Conservation (phyloP, 2,329 filamentous ascomycete genomes). For the Rhexocercosporidium sp. region DNA sequence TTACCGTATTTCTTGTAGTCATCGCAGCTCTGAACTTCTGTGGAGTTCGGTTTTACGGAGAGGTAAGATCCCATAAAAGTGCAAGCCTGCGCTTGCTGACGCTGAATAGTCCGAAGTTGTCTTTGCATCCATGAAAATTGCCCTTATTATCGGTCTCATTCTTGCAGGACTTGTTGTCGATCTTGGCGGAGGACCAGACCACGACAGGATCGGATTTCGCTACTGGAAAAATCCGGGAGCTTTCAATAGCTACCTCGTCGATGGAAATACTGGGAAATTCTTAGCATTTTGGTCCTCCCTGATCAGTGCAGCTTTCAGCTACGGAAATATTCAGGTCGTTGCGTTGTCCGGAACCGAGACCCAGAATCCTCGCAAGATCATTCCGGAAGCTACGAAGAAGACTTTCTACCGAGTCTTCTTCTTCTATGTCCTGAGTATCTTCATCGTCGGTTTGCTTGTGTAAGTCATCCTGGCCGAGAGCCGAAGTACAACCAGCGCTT, state of each 20-base stretch:
- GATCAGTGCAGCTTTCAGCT: slow-evolving; percentile 51
- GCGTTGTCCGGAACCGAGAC: slow-evolving; percentile 67
- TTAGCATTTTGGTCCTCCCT: slow-evolving; percentile 47
- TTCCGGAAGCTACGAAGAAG: slow-evolving; percentile 59
- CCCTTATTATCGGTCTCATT: slow-evolving; percentile 65
- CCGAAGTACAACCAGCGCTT: slow-evolving; percentile 48
- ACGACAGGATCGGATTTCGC: slow-evolving; percentile 64
- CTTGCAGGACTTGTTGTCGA: slow-evolving; percentile 52
- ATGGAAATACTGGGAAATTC: slow-evolving; percentile 61
- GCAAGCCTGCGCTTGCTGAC: background rate
- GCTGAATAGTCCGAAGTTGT: slow-evolving; percentile 53
- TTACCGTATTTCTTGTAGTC: slow-evolving; percentile 68
- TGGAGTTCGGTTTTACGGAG: slow-evolving; percentile 25
- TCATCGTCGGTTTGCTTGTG: slow-evolving; percentile 60
- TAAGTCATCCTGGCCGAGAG: slow-evolving; percentile 48
- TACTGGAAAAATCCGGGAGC: slow-evolving; percentile 61
- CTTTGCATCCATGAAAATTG: slow-evolving; percentile 60
- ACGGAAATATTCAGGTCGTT: slow-evolving; percentile 56
- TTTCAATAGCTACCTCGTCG: slow-evolving; percentile 50
- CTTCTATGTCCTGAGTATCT: slow-evolving; percentile 65
- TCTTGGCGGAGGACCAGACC: slow-evolving; percentile 64
- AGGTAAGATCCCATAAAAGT: background rate
- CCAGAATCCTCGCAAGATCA: slow-evolving; percentile 67
- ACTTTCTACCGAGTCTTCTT: slow-evolving; percentile 65
- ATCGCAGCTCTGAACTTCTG: slow-evolving; percentile 71